A percentile compares a stretch with the other conserved stretches of the same genome.
phyloP scores from a whole-genome alignment of 306 rosid species.

The Malus domestica region DNA sequence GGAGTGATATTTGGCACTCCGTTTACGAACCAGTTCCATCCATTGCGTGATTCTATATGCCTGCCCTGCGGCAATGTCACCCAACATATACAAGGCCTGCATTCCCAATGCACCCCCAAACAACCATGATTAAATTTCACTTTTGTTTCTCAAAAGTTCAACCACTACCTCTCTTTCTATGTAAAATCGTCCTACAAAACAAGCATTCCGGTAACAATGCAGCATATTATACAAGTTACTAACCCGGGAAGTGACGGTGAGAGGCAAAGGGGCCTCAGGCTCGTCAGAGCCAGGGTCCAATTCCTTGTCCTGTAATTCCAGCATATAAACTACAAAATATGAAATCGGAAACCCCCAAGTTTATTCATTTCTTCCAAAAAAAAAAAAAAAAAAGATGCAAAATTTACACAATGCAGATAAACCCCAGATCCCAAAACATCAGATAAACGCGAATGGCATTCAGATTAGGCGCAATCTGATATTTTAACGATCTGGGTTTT shows the following conservation, averaged over 20 bases:
- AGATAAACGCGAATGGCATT: not conserved
- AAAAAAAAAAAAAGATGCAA: not conserved
- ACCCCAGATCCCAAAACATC: slow-evolving; percentile 12
- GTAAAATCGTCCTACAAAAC: not conserved
- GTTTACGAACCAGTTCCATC: slow-evolving; percentile 87
- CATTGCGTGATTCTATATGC: slow-evolving; percentile 79
- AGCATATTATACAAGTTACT: not conserved
- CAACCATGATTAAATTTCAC: not conserved
- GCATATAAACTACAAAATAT: not conserved
- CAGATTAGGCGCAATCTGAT: not conserved
- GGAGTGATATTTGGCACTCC: slow-evolving; percentile 47
- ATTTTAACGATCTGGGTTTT: slow-evolving; percentile 1
- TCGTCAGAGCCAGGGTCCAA: slow-evolving; percentile 40
- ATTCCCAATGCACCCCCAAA: slow-evolving; percentile 12
- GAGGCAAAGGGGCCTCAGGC: slow-evolving; percentile 62
- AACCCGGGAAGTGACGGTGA: slow-evolving; percentile 75
- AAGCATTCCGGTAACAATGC: not conserved
- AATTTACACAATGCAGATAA: not conserved
- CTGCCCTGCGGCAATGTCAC: slow-evolving; percentile 74
- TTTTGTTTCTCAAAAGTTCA: not conserved
- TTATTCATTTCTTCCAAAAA: not conserved
- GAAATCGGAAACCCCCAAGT: not conserved
- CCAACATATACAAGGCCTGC: slow-evolving; percentile 85
- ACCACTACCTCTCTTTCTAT: not conserved
- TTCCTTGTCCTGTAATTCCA: slow-evolving; percentile 44